Evolutionary conservation across 805 yeast genomes (phyloP).

Genomic region (Saturnispora ahearnii): DNA sequence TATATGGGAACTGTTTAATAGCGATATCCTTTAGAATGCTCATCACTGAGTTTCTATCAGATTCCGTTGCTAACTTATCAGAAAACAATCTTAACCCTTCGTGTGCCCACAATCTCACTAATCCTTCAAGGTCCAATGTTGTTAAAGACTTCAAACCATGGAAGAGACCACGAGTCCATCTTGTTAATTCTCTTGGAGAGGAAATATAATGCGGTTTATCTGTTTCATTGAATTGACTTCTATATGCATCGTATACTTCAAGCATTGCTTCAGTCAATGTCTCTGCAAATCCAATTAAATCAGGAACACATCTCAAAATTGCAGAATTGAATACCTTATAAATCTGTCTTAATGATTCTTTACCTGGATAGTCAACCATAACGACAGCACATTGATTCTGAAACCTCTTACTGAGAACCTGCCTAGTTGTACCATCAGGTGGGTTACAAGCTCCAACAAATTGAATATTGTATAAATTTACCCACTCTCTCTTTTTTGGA

Average conservation of each 20-base stretch:
- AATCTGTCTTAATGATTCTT: conserved; percentile 52
- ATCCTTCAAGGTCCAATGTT: conserved; percentile 30
- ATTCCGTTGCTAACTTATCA: conserved; percentile 49
- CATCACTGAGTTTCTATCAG: conserved; percentile 44
- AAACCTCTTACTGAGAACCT: conserved; percentile 47
- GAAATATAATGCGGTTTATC: conserved; percentile 56
- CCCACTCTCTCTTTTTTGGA: conserved; percentile 52
- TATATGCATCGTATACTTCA: conserved; percentile 43
- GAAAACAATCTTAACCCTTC: conserved; percentile 72
- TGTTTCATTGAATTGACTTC: conserved; percentile 29
- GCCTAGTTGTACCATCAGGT: conserved; percentile 71
- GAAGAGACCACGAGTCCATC: conserved; percentile 76
- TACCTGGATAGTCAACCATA: conserved; percentile 73
- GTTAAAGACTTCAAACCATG: conserved; percentile 21
- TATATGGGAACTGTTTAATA: conserved; percentile 36
- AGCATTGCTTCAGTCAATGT: conserved; percentile 60
- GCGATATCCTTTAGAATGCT: conserved; percentile 29
- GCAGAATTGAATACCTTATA: conserved; percentile 53
- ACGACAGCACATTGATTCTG: conserved; percentile 57
- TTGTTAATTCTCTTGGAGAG: conserved; percentile 84
- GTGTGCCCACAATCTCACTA: conserved; percentile 67
- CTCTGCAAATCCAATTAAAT: conserved; percentile 42
- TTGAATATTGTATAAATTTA: conserved; percentile 52
- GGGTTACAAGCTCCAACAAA: conserved; percentile 97
- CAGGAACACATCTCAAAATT: conserved; percentile 51